A percentile compares a stretch with the other conserved stretches of the same genome.
Conservation (phyloP, 371 early-diverging fungal genomes). For the Nematocida sp. region DNA sequence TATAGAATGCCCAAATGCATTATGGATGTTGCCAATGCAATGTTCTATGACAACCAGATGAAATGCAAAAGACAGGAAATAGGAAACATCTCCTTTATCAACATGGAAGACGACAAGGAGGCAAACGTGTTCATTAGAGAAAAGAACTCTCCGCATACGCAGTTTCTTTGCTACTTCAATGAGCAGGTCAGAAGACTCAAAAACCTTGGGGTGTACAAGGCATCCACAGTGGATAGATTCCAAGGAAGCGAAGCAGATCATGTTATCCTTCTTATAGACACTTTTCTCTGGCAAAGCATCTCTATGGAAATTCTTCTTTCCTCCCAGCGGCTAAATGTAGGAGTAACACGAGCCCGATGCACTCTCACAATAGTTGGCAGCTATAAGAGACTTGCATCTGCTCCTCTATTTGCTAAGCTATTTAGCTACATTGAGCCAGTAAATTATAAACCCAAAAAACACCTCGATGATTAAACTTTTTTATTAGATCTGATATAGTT, state of each 20-base stretch:
- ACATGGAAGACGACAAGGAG: conserved; percentile 5
- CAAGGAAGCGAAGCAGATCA: conserved; percentile 66
- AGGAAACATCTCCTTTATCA: conserved; percentile 52
- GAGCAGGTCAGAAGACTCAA: conserved; percentile 71
- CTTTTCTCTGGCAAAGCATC: conserved; percentile 56
- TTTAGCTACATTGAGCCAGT: background rate
- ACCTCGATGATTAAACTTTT: too few relatives aligned
- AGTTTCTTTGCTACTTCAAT: conserved; percentile 80
- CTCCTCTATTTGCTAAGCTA: conserved; percentile 34
- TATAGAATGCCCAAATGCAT: conserved; percentile 91
- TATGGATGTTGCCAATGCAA: conserved; percentile 76
- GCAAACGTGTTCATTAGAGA: background rate
- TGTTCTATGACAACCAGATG: conserved; percentile 76
- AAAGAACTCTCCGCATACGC: background rate
- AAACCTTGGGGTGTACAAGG: conserved; percentile 63
- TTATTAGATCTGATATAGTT: too few relatives aligned
- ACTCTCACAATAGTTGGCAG: conserved; percentile 71
- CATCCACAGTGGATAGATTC: conserved; percentile 64
- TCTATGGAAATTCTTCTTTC: conserved; percentile 74
- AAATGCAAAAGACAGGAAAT: conserved; percentile 68
- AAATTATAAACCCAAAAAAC: too few relatives aligned
- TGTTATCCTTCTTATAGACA: conserved; percentile 59
- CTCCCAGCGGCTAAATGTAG: conserved; percentile 90
- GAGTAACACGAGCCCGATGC: conserved; percentile 80
- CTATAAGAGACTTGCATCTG: conserved; percentile 28